A percentile compares a stretch with the other conserved stretches of the same genome.
phyloP scores from a whole-genome alignment of 768 basidiomycete species.

The Boletus subparvulus region DNA sequence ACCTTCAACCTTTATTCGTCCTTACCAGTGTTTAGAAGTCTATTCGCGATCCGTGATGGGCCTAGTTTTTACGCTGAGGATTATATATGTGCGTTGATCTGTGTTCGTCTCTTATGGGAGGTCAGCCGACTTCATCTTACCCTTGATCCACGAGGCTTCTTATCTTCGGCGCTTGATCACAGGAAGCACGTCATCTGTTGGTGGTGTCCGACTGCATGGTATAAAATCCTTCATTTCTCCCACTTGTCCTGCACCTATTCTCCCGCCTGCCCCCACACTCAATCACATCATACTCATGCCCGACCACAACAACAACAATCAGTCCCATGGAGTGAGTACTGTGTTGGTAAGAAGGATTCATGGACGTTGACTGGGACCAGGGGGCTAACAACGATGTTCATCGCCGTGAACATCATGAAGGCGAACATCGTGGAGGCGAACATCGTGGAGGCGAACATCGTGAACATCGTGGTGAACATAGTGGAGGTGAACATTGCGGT shows the following conservation, averaged over 20 bases:
- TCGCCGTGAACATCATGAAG: too few relatives aligned
- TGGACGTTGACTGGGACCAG: not conserved
- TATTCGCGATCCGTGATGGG: too few relatives aligned
- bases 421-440: too few relatives aligned
- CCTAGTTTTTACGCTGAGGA: too few relatives aligned
- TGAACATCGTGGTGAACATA: too few relatives aligned
- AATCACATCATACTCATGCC: not conserved
- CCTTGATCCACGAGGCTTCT: not conserved
- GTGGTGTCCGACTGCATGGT: not conserved
- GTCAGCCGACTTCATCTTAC: not conserved
- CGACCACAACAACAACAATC: constrained; percentile 2
- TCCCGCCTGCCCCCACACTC: not conserved
- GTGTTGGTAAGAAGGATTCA: not conserved
- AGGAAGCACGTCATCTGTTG: not conserved
- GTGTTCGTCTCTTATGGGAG: not conserved
- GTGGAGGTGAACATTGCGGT: too few relatives aligned
- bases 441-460: too few relatives aligned
- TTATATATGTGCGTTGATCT: not conserved
- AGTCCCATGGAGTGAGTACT: constrained; percentile 6
- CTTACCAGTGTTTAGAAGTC: too few relatives aligned
- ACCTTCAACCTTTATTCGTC: too few relatives aligned
- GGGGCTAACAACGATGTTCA: not conserved
- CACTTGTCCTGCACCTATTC: not conserved
- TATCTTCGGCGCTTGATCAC: not conserved
- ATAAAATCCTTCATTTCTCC: not conserved